Evolutionary conservation across 495 filamentous ascomycete genomes (phyloP), one percentile per base, ranked within the genome.

Genomic region (Penicillium ucsense): DNA sequence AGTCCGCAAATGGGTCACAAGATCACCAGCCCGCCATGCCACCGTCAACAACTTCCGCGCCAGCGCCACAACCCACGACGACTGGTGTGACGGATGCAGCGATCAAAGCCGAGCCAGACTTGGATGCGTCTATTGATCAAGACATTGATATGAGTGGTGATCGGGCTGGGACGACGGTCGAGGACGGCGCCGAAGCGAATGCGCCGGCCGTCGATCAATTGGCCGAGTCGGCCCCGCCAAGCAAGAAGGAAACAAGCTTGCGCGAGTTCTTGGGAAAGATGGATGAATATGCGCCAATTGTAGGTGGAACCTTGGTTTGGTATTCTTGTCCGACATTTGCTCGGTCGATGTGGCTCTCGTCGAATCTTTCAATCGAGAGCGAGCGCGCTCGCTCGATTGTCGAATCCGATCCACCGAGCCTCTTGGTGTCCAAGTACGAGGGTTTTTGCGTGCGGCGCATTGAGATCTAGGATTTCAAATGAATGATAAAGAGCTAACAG

Each of bases 281-380:
- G 91, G 92, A 98, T 59, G 92, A 98, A 53, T 96, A 95, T 69
- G 89, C 92, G 39, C 92, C 92, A 11, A 94, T 98, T 53, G 91
- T 97, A 79, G 53, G 82, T 70, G 48, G 48, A 43, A 34, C 49
- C 31, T 20, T 31, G 9, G 4, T 33, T 12, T 20, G 20, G 20
- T 20, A 20, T 20, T 20, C 20, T 20, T 20, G 20, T 20, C 20
- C 20, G 20, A 20, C 20, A 20, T 20, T 20, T 20, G 20, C 20
- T 20, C 20, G 20, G 20, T 20, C 20, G 20, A 20, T 20, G 20
- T 20, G 20, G 20, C 20, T 20, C 20, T 20, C 20, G 20, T 20
- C 20, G 20, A 20, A 20, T 20, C 20, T 20, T 20, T 20, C 20
- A 20, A 20, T 20, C 20, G 20, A 20, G 20, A 20, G 20, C 20